Conservation (phyloP, 2,329 filamentous ascomycete genomes). For the Plenodomus tracheiphilus region DNA sequence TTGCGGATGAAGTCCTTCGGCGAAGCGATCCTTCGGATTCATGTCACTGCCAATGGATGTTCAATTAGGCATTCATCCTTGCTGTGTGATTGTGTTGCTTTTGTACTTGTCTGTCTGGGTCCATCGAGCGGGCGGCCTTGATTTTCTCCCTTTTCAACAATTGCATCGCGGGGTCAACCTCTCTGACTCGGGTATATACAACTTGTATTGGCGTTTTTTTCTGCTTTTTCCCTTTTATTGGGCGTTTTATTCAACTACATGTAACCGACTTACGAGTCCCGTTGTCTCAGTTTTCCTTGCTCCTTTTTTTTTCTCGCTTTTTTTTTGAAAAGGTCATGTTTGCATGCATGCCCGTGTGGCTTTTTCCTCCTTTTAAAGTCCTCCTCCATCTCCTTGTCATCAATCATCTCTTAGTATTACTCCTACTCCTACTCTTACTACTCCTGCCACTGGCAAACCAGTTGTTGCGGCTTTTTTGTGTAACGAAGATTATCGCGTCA, state of each 20-base stretch:
- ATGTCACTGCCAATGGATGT: slow-evolving; percentile 47
- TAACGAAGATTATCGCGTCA: too few species aligned
- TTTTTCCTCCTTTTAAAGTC: neutral
- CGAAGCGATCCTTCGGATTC: slow-evolving; percentile 36
- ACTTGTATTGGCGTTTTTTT: neutral
- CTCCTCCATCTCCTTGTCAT: neutral
- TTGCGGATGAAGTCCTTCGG: slow-evolving; percentile 9
- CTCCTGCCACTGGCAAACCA: too few species aligned
- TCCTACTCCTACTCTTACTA: too few species aligned
- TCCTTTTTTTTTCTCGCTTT: neutral
- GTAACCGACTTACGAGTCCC: neutral
- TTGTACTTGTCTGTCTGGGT: neutral
- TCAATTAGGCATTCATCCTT: slow-evolving; percentile 27
- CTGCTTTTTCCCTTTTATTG: neutral
- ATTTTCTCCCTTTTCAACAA: neutral
- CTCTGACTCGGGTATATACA: neutral
- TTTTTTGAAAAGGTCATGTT: neutral
- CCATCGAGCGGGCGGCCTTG: neutral
- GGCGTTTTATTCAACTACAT: neutral
- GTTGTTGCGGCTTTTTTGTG: too few species aligned
- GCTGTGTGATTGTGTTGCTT: neutral
- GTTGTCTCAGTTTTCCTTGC: neutral
- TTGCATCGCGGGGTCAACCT: neutral
- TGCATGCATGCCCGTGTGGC: neutral
- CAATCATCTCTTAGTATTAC: neutral